phyloP scores from a whole-genome alignment of 1,139 yeast species.

The Lodderomyces beijingensis region DNA sequence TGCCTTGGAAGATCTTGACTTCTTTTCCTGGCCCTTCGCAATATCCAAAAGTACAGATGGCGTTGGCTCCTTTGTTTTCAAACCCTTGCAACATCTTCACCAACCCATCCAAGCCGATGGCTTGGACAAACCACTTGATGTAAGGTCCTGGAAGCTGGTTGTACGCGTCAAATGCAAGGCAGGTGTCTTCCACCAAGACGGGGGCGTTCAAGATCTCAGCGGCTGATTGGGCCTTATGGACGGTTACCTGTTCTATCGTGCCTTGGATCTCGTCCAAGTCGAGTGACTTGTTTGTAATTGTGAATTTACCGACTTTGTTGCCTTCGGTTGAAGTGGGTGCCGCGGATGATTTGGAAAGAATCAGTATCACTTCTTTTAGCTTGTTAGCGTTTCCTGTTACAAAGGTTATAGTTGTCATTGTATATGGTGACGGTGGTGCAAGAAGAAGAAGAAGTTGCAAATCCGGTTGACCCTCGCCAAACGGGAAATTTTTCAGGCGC shows the following conservation, averaged over 20 bases:
- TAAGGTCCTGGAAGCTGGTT: conserved; percentile 87
- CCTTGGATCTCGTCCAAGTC: conserved; percentile 94
- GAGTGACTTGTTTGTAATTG: conserved; percentile 55
- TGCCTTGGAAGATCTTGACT: conserved; percentile 77
- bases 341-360: conserved; percentile 32
- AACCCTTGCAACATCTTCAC: conserved; percentile 75
- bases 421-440: background rate
- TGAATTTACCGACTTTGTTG: conserved; percentile 46
- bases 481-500: too few species aligned
- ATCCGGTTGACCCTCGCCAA: too few species aligned
- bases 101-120: conserved; percentile 68
- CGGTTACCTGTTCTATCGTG: conserved; percentile 73
- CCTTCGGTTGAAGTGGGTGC: conserved; percentile 7
- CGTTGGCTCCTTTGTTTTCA: conserved; percentile 80
- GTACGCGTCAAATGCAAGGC: conserved; percentile 77
- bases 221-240: conserved; percentile 76
- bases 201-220: conserved; percentile 62
- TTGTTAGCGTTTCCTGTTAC: conserved; percentile 90
- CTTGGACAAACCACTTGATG: conserved; percentile 81
- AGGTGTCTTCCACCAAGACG: conserved; percentile 93
- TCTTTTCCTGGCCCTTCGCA: conserved; percentile 76
- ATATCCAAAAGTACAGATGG: conserved; percentile 90
- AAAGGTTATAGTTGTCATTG: conserved; percentile 45
- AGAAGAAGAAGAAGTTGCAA: conserved; percentile 1
- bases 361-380: conserved; percentile 74